phyloP scores from a whole-genome alignment of 2,329 filamentous ascomycete genomes.

The Colletotrichum echinochloae region DNA sequence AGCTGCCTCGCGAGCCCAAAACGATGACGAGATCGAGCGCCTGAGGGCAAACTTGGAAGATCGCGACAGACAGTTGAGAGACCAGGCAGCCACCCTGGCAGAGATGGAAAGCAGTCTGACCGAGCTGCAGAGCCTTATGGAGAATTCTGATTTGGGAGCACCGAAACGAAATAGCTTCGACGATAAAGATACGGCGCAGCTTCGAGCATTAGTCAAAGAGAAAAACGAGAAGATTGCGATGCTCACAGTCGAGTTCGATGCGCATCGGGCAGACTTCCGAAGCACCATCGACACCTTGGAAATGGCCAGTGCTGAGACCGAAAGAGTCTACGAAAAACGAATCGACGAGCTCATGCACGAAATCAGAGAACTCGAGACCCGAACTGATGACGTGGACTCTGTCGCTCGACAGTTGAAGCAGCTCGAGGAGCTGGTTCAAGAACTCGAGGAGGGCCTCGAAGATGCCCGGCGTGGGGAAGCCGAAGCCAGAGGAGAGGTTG shows the following conservation, averaged over 20 bases:
- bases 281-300: constrained; percentile 97
- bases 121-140: constrained; percentile 80
- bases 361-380: constrained; percentile 82
- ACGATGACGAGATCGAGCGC: constrained; percentile 79
- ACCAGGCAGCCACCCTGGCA: constrained; percentile 82
- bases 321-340: constrained; percentile 94
- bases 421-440: constrained; percentile 94
- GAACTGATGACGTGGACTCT: constrained; percentile 89
- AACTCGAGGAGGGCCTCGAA: constrained; percentile 95
- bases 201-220: constrained; percentile 86
- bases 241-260: constrained; percentile 94
- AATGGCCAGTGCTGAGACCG: constrained; percentile 93
- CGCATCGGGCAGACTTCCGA: constrained; percentile 93
- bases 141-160: constrained; percentile 60
- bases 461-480: constrained; percentile 94
- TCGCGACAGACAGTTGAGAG: constrained; percentile 86
- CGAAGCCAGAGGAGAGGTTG: constrained; percentile 94
- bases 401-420: constrained; percentile 94
- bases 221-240: constrained; percentile 97
- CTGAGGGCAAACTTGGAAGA: constrained; percentile 83
- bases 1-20: constrained; percentile 54
- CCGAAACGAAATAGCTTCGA: constrained; percentile 64
- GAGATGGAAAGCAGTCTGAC: constrained; percentile 92
- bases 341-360: constrained; percentile 89
- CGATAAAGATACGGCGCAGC: constrained; percentile 79